Evolutionary conservation across 179 eudicot genomes (phyloP), one percentile per base, ranked within the genome.

Genomic region (Drosera spatulata): DNA sequence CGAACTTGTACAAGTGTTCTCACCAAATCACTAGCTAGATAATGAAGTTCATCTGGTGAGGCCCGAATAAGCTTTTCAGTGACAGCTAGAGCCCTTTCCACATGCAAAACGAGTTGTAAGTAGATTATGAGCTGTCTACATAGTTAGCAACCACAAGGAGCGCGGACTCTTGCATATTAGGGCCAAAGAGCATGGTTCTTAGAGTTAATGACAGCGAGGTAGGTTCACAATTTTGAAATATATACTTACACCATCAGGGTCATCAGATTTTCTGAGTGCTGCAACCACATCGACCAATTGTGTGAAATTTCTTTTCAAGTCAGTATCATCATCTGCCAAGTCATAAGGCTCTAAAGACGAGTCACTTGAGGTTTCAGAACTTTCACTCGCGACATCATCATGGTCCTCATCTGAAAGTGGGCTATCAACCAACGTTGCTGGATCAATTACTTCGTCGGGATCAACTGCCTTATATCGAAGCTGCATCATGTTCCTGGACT

Each of bases 341-440:
- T 93, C 99, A 63, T 89, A 93, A n/a, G 99, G 99, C 79, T 84
- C 90, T 64, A 93, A 77, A 40, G 96, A 86, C 22, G 95, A 81
- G 59, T 80, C 89, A 71, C 82, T 82, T 4, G 93, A 86, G 52
- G 82, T 58, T 52, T 86, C 99, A 69, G 90, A 86, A 62, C 61
- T 66, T 49, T 82, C 96, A 74, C 83, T 82, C 53, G 67, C 79
- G 67, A 61, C 68, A 65, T 72, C 89, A 62, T 70, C 78, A 41
- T 59, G 75, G 53, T 78, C 86, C 62, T 72, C 91, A 59, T 61
- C 82, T 71, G 82, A 75, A 50, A 55, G 58, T 4, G 50, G 22
- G 60, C 75, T 85, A 72, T 73, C 66, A 61, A 73, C 79, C 50
- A 89, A 59, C 22, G 70, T 56, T 61, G 81, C 87, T 55, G 88